These are phyloP conservation scores for Aspergillus caelatus DNA, from an alignment of 2,329 filamentous ascomycete species.

Conservation along the genomic window DNA sequence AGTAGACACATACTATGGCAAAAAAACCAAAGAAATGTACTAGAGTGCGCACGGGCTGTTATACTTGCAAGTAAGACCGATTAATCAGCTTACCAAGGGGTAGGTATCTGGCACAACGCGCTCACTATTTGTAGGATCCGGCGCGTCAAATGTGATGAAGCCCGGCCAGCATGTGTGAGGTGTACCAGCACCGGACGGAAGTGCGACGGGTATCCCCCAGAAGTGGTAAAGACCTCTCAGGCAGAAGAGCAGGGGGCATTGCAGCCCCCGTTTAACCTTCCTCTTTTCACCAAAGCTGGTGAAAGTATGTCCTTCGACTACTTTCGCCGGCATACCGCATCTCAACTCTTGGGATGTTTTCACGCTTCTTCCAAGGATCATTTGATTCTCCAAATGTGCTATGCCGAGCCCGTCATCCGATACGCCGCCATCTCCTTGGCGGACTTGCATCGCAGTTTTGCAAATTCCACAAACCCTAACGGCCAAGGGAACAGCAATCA, in stretches of 20 bases:
- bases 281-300: background rate
- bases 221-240: no score
- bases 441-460: background rate
- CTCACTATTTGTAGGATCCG: slow-evolving; percentile 14
- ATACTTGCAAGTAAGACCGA: background rate
- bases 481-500: background rate
- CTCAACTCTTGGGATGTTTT: background rate
- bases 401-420: background rate
- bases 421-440: background rate
- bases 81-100: no score
- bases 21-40: background rate
- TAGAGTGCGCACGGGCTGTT: background rate
- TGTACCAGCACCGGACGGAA: slow-evolving; percentile 19
- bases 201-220: slow-evolving; percentile 14
- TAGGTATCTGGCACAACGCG: background rate
- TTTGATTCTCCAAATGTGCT: background rate
- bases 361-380: background rate
- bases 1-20: background rate
- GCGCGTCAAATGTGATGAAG: slow-evolving; percentile 31
- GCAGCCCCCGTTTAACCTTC: background rate
- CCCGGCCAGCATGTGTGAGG: slow-evolving; percentile 22
- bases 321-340: background rate
- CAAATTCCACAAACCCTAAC: background rate
- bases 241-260: background rate
- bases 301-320: background rate